Percentiles rank a stretch among this genome's conserved stretches.
Conservation (phyloP, 495 filamentous ascomycete species). For the Lophium mytilinum region DNA sequence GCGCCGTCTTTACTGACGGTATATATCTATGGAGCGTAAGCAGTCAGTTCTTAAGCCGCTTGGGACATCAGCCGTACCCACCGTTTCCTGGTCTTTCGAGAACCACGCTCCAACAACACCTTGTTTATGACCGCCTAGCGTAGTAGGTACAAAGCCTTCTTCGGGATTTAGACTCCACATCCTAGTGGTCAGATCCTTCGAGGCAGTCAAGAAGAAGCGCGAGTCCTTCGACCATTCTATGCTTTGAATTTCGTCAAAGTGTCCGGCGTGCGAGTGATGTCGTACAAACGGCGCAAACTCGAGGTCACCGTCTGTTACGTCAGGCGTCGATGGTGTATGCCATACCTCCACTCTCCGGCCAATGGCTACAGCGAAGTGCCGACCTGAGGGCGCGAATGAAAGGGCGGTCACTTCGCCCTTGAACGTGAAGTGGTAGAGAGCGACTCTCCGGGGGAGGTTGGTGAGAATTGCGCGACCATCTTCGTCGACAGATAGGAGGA, state of each 20-base stretch:
- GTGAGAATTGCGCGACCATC: conserved; percentile 89
- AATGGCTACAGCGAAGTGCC: conserved; percentile 77
- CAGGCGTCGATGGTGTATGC: conserved; percentile 86
- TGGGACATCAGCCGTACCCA: conserved; percentile 31
- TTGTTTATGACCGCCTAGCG: conserved; percentile 81
- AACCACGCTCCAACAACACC: conserved; percentile 85
- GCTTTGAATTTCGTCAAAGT: conserved; percentile 76
- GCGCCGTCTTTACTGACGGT: conserved; percentile 62
- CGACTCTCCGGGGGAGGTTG: conserved; percentile 74
- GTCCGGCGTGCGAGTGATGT: conserved; percentile 75
- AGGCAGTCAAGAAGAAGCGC: conserved; percentile 82
- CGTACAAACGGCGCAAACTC: conserved; percentile 92
- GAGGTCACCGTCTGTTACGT: conserved; percentile 68
- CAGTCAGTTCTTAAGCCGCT: conserved; percentile 48
- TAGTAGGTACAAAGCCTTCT: conserved; percentile 81
- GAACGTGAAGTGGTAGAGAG: conserved; percentile 91
- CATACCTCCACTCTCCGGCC: conserved; percentile 85
- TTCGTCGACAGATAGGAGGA: conserved; percentile 87
- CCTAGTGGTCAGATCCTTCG: conserved; percentile 83
- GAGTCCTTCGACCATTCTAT: conserved; percentile 95
- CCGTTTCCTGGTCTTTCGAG: conserved; percentile 78
- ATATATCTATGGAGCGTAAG: conserved; percentile 48
- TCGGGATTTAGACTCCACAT: conserved; percentile 90
- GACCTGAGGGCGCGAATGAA: conserved; percentile 85
- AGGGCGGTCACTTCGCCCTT: conserved; percentile 72